Conservation (phyloP, 352 stramenopile genomes). For the Phytophthora hibernalis region DNA sequence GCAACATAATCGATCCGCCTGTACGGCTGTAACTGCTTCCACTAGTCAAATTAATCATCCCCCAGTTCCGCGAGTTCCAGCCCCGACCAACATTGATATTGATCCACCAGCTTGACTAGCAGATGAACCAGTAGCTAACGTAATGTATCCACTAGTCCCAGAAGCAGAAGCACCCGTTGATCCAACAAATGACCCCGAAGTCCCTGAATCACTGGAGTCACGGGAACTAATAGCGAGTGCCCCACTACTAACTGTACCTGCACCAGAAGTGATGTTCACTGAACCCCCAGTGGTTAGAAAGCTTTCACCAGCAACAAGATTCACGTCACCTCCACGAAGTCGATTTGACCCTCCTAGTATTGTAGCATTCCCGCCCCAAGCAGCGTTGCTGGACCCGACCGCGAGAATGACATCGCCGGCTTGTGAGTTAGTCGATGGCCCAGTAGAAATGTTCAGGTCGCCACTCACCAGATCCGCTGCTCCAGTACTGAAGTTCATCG, state of each 20-base stretch:
- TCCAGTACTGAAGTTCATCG: slow-evolving; percentile 33
- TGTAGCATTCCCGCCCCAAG: slow-evolving; percentile 32
- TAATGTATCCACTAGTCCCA: slow-evolving; percentile 37
- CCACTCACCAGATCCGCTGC: slow-evolving; percentile 28
- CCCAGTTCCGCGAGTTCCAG: slow-evolving; percentile 27
- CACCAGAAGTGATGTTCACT: slow-evolving; percentile 31
- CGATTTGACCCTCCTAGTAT: slow-evolving; percentile 21
- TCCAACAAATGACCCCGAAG: slow-evolving; percentile 25
- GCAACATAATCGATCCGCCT: slow-evolving; percentile 37
- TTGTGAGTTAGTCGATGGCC: slow-evolving; percentile 26
- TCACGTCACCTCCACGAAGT: slow-evolving; percentile 22
- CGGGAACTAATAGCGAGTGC: slow-evolving; percentile 15
- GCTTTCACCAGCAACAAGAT: slow-evolving; percentile 28
- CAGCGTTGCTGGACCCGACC: slow-evolving; percentile 32
- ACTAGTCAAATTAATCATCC: slow-evolving; percentile 32
- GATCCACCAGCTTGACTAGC: slow-evolving; percentile 26
- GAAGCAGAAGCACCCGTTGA: slow-evolving; percentile 23
- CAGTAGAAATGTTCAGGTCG: slow-evolving; percentile 17
- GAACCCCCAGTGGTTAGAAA: slow-evolving; percentile 16
- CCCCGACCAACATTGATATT: slow-evolving; percentile 32
- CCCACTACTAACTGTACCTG: slow-evolving; percentile 19
- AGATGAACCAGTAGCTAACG: slow-evolving; percentile 29
- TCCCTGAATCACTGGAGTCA: slow-evolving; percentile 22
- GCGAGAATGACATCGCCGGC: slow-evolving; percentile 31
- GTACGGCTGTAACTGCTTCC: slow-evolving; percentile 28